Percentiles rank a stretch among this genome's conserved stretches.
Evolutionary conservation across 768 basidiomycete genomes (phyloP).

Genomic region (Agaricus sinodeliciosus): DNA sequence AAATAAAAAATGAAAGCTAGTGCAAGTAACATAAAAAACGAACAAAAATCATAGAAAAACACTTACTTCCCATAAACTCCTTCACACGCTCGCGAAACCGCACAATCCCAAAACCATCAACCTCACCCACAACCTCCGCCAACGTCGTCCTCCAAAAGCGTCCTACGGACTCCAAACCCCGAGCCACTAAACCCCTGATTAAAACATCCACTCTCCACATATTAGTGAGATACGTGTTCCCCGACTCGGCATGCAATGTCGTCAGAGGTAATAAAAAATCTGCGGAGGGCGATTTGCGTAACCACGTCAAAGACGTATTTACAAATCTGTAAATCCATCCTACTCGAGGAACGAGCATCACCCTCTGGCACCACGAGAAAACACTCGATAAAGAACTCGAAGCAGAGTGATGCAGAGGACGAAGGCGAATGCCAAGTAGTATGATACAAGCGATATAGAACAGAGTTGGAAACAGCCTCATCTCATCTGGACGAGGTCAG

Average conservation of each 20-base stretch:
- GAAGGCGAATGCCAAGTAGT: constrained; percentile 13
- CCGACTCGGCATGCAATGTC: neutral
- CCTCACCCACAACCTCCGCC: no score
- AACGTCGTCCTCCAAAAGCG: no score
- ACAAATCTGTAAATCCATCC: neutral
- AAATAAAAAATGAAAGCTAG: no score
- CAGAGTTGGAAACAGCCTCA: constrained; percentile 14
- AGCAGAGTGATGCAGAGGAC: constrained; percentile 4
- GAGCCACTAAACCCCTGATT: neutral
- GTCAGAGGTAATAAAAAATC: neutral
- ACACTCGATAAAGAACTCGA: neutral
- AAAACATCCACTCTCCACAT: neutral
- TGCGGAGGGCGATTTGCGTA: neutral
- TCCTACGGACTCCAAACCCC: no score
- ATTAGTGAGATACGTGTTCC: neutral
- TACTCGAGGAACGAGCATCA: neutral
- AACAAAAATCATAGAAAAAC: no score
- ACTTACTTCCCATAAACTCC: no score
- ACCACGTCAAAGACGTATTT: neutral
- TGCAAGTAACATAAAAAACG: no score
- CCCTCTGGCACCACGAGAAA: constrained; percentile 3
- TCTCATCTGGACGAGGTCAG: neutral
- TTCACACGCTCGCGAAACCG: no score
- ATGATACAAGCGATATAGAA: constrained; percentile 15
- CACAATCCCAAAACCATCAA: no score